phyloP scores from a whole-genome alignment of 352 stramenopile species.

The Aphanomyces invadans region DNA sequence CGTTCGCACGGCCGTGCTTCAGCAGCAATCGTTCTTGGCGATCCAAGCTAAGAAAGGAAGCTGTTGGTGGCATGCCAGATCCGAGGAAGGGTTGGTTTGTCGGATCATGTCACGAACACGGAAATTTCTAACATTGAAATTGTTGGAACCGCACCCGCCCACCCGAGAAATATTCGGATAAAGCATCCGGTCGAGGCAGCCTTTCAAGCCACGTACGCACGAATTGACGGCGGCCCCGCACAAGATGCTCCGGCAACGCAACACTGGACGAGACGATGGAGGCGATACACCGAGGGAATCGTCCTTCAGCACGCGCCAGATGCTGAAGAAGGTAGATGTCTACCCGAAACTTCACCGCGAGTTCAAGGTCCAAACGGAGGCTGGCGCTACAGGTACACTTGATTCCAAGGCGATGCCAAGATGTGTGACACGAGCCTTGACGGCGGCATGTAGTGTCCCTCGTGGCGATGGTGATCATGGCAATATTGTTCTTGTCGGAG shows the following conservation, averaged over 20 bases:
- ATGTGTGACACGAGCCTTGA: background rate
- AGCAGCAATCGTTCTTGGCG: too few species aligned
- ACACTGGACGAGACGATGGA: background rate
- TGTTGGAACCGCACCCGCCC: background rate
- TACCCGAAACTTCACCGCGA: conserved; percentile 95
- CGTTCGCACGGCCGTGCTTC: too few species aligned
- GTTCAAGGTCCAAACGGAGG: conserved; percentile 92
- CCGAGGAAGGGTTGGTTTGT: too few species aligned
- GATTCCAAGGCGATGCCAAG: too few species aligned
- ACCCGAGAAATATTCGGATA: background rate
- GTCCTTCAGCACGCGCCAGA: conserved; percentile 31
- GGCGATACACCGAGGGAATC: background rate
- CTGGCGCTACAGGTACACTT: conserved; percentile 64
- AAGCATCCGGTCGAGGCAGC: background rate
- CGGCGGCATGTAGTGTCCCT: conserved; percentile 49
- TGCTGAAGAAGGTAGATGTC: conserved; percentile 81
- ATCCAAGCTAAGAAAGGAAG: too few species aligned
- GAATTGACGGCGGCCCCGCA: background rate
- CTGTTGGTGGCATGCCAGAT: too few species aligned
- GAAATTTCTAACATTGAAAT: too few species aligned
- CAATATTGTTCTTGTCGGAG: conserved; percentile 90
- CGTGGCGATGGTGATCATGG: conserved; percentile 76
- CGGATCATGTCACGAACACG: too few species aligned
- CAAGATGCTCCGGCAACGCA: conserved; percentile 20
- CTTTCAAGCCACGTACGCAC: conserved; percentile 2